Conservation (phyloP, 768 basidiomycete species). For the Peribolospora kevripleyi region DNA sequence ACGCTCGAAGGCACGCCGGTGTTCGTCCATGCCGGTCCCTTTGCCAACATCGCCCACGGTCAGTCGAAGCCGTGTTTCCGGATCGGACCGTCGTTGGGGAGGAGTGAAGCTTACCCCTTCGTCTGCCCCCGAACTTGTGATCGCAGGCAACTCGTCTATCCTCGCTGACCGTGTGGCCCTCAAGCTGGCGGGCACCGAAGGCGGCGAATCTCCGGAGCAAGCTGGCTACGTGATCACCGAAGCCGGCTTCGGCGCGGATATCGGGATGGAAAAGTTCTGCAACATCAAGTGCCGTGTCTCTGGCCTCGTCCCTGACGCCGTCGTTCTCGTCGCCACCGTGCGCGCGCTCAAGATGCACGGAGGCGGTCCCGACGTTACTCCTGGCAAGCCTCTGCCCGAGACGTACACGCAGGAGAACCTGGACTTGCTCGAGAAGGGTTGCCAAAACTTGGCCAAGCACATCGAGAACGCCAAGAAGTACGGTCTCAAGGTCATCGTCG, state of each 20-base stretch:
- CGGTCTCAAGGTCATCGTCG: conserved; percentile 85
- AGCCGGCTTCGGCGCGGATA: conserved; percentile 95
- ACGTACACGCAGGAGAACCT: conserved; percentile 88
- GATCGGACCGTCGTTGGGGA: too few relatives aligned
- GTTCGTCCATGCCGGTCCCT: conserved; percentile 95
- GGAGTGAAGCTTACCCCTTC: too few relatives aligned
- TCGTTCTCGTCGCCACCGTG: conserved; percentile 87
- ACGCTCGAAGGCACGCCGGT: conserved; percentile 95
- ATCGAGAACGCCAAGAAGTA: conserved; percentile 89
- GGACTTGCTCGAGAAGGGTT: conserved; percentile 66
- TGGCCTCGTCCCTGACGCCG: conserved; percentile 77
- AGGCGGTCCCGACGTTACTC: conserved; percentile 85
- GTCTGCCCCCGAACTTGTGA: neutral
- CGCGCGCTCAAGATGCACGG: conserved; percentile 99
- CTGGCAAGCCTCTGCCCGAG: conserved; percentile 76
- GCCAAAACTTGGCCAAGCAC: conserved; percentile 76
- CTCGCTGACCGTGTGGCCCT: conserved; percentile 90
- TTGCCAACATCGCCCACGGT: conserved; percentile 92
- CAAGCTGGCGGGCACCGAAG: conserved; percentile 85
- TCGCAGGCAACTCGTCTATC: conserved; percentile 57
- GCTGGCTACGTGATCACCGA: conserved; percentile 93
- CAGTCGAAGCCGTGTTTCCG: neutral
- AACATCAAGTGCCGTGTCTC: conserved; percentile 95
- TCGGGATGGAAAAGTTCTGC: conserved; percentile 98
- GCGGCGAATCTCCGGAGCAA: conserved; percentile 55